phyloP scores from a whole-genome alignment of 2,329 filamentous ascomycete genomes.

The Aspergillus sclerotialis region DNA sequence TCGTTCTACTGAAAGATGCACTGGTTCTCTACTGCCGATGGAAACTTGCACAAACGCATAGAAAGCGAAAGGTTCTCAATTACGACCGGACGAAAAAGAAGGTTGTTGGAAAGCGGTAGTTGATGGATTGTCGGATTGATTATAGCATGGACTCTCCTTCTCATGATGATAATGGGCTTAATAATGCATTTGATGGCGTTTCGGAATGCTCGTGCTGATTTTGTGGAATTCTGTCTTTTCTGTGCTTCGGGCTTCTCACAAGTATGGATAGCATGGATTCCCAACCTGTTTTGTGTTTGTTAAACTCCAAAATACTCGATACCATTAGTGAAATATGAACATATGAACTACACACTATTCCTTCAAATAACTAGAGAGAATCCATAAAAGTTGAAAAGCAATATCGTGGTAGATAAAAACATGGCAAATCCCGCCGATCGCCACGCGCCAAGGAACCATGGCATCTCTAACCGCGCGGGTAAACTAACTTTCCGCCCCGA shows the following conservation, averaged over 20 bases:
- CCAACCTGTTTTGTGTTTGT: too few species aligned
- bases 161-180: constrained; percentile 8
- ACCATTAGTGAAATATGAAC: too few species aligned
- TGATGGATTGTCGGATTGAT: too few species aligned
- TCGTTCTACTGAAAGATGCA: constrained; percentile 72
- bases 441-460: too few species aligned
- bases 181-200: constrained; percentile 19
- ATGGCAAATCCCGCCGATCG: too few species aligned
- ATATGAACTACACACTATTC: too few species aligned
- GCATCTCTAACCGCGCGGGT: constrained; percentile 6
- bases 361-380: too few species aligned
- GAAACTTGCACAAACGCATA: constrained; percentile 41
- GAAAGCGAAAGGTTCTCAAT: constrained; percentile 40
- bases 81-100: constrained; percentile 38
- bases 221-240: constrained; percentile 6
- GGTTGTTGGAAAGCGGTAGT: constrained; percentile 14
- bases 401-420: too few species aligned
- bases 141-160: too few species aligned
- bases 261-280: too few species aligned
- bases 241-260: constrained; percentile 1
- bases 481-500: constrained; percentile 10
- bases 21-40: constrained; percentile 53
- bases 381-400: too few species aligned
- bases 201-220: constrained; percentile 1
- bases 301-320: too few species aligned